Percentiles rank a stretch among this genome's conserved stretches.
phyloP scores from a whole-genome alignment of 2,329 filamentous ascomycete genomes.

The Stemphylium lycopersici region DNA sequence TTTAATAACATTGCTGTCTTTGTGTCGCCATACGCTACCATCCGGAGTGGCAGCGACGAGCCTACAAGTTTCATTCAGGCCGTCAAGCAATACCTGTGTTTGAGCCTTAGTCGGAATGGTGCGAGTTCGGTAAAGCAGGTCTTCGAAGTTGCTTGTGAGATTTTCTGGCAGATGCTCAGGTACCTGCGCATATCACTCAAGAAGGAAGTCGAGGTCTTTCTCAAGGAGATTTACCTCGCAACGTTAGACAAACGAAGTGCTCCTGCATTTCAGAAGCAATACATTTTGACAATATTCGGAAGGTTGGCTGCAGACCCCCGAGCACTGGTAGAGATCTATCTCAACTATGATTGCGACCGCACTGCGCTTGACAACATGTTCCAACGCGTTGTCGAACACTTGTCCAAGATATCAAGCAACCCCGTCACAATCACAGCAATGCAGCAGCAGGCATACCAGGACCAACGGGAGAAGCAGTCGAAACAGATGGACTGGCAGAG shows the following conservation, averaged over 20 bases:
- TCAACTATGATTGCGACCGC: conserved; percentile 97
- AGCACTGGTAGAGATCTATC: conserved; percentile 90
- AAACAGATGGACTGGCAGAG: conserved; percentile 81
- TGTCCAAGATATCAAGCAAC: conserved; percentile 83
- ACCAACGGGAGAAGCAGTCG: conserved; percentile 69
- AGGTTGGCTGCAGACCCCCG: conserved; percentile 84
- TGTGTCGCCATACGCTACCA: conserved; percentile 88
- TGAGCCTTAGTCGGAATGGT: conserved; percentile 93
- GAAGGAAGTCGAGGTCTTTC: conserved; percentile 97
- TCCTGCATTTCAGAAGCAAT: conserved; percentile 87
- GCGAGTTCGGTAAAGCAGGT: conserved; percentile 90
- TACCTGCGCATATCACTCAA: conserved; percentile 93
- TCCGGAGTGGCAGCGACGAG: conserved; percentile 88
- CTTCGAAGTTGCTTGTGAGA: conserved; percentile 94
- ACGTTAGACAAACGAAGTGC: conserved; percentile 88
- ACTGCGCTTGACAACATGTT: conserved; percentile 95
- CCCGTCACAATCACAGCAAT: conserved; percentile 75
- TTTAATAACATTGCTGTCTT: conserved; percentile 94
- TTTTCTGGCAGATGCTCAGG: conserved; percentile 97
- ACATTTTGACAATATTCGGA: conserved; percentile 85
- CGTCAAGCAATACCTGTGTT: conserved; percentile 93
- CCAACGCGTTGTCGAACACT: conserved; percentile 89
- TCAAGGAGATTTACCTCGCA: conserved; percentile 95
- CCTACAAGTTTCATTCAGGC: conserved; percentile 91
- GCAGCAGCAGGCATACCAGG: conserved; percentile 87